Evolutionary conservation across 345 rosid genomes (phyloP), one percentile per base, ranked within the genome.

Genomic region (Clausena lansium): DNA sequence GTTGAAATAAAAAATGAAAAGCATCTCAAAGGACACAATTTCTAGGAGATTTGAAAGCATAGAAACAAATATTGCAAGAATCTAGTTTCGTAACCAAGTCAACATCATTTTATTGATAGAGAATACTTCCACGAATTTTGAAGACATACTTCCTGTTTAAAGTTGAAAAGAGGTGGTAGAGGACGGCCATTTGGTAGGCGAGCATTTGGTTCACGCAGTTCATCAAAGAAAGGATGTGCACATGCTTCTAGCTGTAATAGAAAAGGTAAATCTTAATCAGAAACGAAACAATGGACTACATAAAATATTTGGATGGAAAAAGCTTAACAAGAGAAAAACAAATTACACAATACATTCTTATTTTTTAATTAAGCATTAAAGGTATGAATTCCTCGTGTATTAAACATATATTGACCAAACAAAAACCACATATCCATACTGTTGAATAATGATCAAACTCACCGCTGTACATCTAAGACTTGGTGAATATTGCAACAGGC

Each of bases 401-500:
- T 30, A 33, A 17, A 19, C 13, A 25, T 17, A 45, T 24, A 5
- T 20, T 45, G 14, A 28, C 17, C n/a, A 30, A 30, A 39, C 2
- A 62, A 27, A 74, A 61, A 2, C 2, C 4, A 6, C 61, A 32
- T 52, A 35, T 35, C 14, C 39, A 24, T 52, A 35, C 10, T 4
- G 9, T 52, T 5, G 15, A 54, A 68, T 20, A 25, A 25, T 39
- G 19, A 57, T 67, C 13, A 17, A 71, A 85, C 94, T 90, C 75
- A 93, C 98, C 59, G 96, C 94, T 14, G 94, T 83, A 87, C 98
- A 94, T 69, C 98, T 88, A 32, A 91, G 89, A 81, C 94, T 89
- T 59, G 98, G 98, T 61, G 98, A 94, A 87, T 94, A 94, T 73
- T 94, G 98, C 73, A 94, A 87, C 71, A 94, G 79, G 75, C 95